Evolutionary conservation across 2,329 filamentous ascomycete genomes (phyloP), one percentile per base, ranked within the genome.

Genomic region (Botrytis byssoidea): DNA sequence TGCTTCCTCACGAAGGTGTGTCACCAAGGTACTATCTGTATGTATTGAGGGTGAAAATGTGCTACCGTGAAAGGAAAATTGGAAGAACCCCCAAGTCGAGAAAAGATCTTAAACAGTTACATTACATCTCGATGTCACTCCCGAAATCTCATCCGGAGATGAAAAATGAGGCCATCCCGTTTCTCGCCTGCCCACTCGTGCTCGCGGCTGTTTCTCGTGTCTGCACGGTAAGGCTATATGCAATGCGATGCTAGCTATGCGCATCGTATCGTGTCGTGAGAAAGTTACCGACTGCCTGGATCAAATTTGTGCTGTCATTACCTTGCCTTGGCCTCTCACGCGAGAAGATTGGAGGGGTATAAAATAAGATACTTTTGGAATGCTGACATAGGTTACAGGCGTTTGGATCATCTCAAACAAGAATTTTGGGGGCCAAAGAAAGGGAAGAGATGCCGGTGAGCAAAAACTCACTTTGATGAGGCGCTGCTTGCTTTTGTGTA

Each of bases 241-340:
- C 59, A 37, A 61, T 37, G 25, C 32, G 37, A 40, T 7, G 32
- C 8, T 55, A 67, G 35, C 25, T 20, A 64, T 37, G 44, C 65
- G 65, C 16, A 55, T 42, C 65, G 65, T 68, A 55, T 68, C 14
- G 44, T 25, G 16, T 67, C 46, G 48, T 51, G 29, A 57, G 35
- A 55, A 29, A 3, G 65, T 55, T 68, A 68, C 65, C 65, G 65
- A 68, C 65, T 37, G 65, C 57, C n/a, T 57, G 65, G 65, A 68
- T 68, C 65, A 22, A 42, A 68, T 55, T 55, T 40, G 65, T 55
- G 65, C 65, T 20, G n/a, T 48, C 46, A 25, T 55, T 68, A 32
- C 12, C 42, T 32, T 32, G 29, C n/a, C 42, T 65, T 32, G 42
- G 48, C 48, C 63, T 48, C 63, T 32, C 29, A 14, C 32, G 46